Evolutionary conservation across 495 filamentous ascomycete genomes (phyloP), one percentile per base, ranked within the genome.

Genomic region (Penicillium daleae): DNA sequence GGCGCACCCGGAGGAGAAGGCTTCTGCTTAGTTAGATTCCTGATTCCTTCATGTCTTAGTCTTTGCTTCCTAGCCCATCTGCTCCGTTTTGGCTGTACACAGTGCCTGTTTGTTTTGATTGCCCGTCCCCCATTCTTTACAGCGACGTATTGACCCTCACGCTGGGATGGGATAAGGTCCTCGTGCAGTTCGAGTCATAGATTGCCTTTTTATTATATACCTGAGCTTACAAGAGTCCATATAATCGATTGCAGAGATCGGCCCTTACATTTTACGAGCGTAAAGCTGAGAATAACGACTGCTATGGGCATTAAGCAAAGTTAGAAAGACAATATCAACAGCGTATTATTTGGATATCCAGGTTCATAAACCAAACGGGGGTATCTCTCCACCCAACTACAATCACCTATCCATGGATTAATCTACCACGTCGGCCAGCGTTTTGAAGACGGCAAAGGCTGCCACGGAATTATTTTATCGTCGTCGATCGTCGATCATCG

Each of bases 111-210:
- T 31, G 29, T 35, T 19, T 19, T 13, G 29, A 33, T 56, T 56
- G 27, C 39, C 21, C 42, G 42, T 37, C 21, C 59, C 32, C 39
- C 21, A 32, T 53, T 55, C 22, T 59, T 59, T 62, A 22, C 60
- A 46, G 66, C 57, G 55, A 63, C 52, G 24, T 24, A 29, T 22
- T 42, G 29, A 33, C 31, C 32, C 37, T 44, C 32, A 7, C 15
- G 7, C 33, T 56, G 31, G 55, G 17, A 35, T 17, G n/a, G 44
- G 5, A 37, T 35, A 6, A 26, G 27, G 17, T 54, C 13, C 24
- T 22, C 32, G 31, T 44, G 35, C 61, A 65, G 32, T 60, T 66
- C 53, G 50, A 62, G 56, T 63, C 52, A 69, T 69, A 69, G 69
- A 65, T 54, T 68, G 66, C 50, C 58, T 50, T 46, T n/a, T 46